Percentiles rank a stretch among this genome's conserved stretches.
Conservation (phyloP, 805 yeast genomes). For the Barnettozyma botsteinii region DNA sequence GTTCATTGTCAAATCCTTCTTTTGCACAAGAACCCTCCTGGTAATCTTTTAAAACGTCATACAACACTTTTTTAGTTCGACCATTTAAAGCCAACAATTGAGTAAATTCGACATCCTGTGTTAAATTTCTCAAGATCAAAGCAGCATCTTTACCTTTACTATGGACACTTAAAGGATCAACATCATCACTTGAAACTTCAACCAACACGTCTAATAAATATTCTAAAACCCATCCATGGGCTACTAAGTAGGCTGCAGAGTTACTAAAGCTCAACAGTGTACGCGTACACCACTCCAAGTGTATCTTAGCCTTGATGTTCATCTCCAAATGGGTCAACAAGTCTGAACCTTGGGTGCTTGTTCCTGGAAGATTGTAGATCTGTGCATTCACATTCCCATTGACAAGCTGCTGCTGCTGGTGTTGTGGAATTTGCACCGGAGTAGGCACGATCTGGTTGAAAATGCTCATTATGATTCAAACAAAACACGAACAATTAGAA, state of each 20-base stretch:
- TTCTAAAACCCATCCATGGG: constrained; percentile 22
- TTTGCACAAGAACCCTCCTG: constrained; percentile 24
- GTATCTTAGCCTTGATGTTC: constrained; percentile 19
- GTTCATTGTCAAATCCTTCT: constrained; percentile 41
- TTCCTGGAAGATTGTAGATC: constrained; percentile 16
- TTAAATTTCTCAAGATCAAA: constrained; percentile 68
- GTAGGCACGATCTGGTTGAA: constrained; percentile 12
- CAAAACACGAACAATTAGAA: no score
- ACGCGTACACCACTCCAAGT: constrained; percentile 24
- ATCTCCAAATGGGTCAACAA: constrained; percentile 22
- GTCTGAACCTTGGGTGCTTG: constrained; percentile 21
- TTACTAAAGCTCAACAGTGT: constrained; percentile 21
- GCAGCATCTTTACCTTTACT: constrained; percentile 20
- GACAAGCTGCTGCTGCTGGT: neutral
- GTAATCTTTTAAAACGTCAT: constrained; percentile 32
- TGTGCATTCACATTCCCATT: neutral
- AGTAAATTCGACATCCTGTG: constrained; percentile 80
- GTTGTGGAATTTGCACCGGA: constrained; percentile 13
- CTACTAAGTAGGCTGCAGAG: constrained; percentile 17
- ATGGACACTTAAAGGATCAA: neutral
- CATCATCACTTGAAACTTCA: constrained; percentile 1
- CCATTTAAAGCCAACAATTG: constrained; percentile 59
- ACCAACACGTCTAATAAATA: constrained; percentile 16
- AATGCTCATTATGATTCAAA: constrained; percentile 2
- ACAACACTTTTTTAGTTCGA: constrained; percentile 41